phyloP scores from a whole-genome alignment of 257 asterid species.

The Solanum bulbocastanum region DNA sequence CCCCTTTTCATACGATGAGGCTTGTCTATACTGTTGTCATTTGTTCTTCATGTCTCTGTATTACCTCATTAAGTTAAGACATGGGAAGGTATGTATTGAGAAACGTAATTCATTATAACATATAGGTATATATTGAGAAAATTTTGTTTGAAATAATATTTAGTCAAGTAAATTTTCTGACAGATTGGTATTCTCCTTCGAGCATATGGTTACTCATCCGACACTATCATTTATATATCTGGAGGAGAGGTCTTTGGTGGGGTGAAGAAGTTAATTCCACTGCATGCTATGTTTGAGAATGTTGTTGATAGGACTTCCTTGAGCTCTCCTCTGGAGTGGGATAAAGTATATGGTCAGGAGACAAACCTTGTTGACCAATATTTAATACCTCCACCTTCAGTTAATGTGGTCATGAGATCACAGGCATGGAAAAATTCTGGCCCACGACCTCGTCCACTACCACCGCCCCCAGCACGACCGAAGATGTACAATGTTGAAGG shows the following conservation, averaged over 20 bases:
- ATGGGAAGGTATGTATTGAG: background rate
- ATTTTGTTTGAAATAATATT: background rate
- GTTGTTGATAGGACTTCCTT: slow-evolving; percentile 88
- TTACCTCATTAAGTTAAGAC: background rate
- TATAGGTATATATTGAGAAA: background rate
- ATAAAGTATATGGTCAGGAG: slow-evolving; percentile 78
- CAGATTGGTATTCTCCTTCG: slow-evolving; percentile 95
- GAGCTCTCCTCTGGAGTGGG: slow-evolving; percentile 63
- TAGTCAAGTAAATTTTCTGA: background rate
- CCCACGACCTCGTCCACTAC: slow-evolving; percentile 89
- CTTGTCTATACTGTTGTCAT: background rate
- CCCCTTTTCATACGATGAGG: background rate
- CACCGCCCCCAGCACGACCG: slow-evolving; percentile 86
- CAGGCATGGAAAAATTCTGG: slow-evolving; percentile 51
- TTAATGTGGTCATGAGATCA: slow-evolving; percentile 36
- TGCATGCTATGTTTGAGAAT: slow-evolving; percentile 88
- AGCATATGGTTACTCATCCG: slow-evolving; percentile 83
- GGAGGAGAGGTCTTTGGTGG: slow-evolving; percentile 99
- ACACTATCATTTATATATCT: slow-evolving; percentile 70
- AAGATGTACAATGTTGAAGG: slow-evolving; percentile 89
- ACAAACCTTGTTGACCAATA: slow-evolving; percentile 55
- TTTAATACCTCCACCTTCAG: slow-evolving; percentile 32
- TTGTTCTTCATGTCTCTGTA: background rate
- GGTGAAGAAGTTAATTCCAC: slow-evolving; percentile 86
- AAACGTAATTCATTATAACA: background rate